Conservation (phyloP, 1,284 basidiomycete genomes). For the Chalciporus piperatoides region DNA sequence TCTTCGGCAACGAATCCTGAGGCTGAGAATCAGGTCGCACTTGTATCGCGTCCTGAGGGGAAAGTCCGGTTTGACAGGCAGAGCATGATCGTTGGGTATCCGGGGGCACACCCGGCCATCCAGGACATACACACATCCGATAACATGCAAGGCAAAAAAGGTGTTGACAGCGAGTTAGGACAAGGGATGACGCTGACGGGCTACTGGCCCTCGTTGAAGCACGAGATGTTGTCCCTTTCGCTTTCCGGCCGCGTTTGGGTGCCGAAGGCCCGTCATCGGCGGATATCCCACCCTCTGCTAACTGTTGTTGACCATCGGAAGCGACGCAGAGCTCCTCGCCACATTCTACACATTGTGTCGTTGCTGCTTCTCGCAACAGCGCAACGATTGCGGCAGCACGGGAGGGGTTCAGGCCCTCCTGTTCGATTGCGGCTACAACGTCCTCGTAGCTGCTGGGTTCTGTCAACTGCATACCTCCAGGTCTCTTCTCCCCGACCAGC, state of each 20-base stretch:
- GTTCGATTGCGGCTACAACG: conserved; percentile 67
- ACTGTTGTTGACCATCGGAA: conserved; percentile 40
- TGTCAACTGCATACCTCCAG: conserved; percentile 39
- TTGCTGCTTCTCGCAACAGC: conserved; percentile 80
- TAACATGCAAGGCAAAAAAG: conserved; percentile 86
- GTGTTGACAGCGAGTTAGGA: conserved; percentile 93
- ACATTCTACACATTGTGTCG: conserved; percentile 87
- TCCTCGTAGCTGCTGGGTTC: conserved; percentile 64
- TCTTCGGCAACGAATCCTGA: conserved; percentile 48
- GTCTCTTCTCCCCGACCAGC: conserved; percentile 77
- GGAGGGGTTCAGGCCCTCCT: conserved; percentile 75
- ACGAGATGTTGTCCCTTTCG: conserved; percentile 56
- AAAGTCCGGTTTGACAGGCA: conserved; percentile 67
- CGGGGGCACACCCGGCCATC: conserved; percentile 69
- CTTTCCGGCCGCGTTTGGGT: conserved; percentile 61
- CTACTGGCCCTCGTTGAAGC: conserved; percentile 66
- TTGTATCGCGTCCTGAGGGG: conserved; percentile 70
- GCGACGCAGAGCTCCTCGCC: conserved; percentile 68
- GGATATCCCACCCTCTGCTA: conserved; percentile 39
- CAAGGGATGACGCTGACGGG: conserved; percentile 52
- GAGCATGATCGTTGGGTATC: conserved; percentile 65
- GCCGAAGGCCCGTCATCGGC: conserved; percentile 51
- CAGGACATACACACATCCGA: conserved; percentile 67
- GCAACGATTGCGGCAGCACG: conserved; percentile 80
- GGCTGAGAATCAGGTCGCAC: conserved; percentile 54